These are phyloP conservation scores for Agrostemma githago DNA, from an alignment of 148 eudicot species.

Conservation along the genomic window DNA sequence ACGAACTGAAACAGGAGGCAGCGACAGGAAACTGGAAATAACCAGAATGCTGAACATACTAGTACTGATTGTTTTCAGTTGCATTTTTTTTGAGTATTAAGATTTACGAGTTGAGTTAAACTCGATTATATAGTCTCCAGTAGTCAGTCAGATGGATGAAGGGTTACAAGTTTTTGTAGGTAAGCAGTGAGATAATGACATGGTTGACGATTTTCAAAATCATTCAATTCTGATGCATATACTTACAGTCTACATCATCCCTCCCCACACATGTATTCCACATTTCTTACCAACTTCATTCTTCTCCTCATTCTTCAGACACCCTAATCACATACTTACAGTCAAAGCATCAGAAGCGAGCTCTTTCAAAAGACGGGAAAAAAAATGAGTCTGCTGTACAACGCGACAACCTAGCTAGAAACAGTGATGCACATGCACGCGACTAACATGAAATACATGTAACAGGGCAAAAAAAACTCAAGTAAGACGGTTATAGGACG, in stretches of 20 bases:
- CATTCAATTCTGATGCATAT: conserved; percentile 30
- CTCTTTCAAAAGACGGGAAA: neutral
- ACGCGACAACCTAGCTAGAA: no score
- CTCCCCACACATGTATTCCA: conserved; percentile 22
- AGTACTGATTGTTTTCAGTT: conserved; percentile 3
- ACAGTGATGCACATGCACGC: no score
- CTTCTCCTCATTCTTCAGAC: conserved; percentile 6
- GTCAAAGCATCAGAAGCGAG: neutral
- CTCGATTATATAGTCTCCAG: conserved; percentile 18
- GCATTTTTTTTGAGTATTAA: conserved; percentile 18
- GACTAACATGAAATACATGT: neutral
- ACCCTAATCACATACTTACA: conserved; percentile 15
- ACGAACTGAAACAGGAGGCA: conserved; percentile 23
- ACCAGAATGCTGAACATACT: conserved; percentile 18
- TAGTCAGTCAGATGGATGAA: neutral
- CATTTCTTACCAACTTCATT: conserved; percentile 40
- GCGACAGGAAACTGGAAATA: conserved; percentile 26
- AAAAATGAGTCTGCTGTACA: no score
- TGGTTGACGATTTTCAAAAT: conserved; percentile 22
- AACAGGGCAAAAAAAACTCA: conserved; percentile 8
- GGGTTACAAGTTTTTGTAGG: conserved; percentile 19
- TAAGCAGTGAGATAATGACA: conserved; percentile 26
- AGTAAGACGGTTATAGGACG: no score
- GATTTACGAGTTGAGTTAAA: neutral
- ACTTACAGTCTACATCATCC: neutral